These are phyloP conservation scores for Solanum tacnaense DNA, from an alignment of 257 asterid genomes.

Conservation along the genomic window DNA sequence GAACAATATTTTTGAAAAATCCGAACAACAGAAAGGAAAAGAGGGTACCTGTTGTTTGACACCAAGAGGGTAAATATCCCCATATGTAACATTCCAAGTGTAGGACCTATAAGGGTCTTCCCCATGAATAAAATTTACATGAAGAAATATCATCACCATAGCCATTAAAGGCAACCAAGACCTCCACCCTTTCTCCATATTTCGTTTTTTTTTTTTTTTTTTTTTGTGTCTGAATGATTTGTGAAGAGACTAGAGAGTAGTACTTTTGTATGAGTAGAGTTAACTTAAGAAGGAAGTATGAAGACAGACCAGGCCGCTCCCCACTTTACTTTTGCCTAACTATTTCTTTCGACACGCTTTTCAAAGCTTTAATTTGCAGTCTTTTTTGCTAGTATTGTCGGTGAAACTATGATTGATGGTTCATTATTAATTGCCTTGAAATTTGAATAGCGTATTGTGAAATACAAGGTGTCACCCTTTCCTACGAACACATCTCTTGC, in stretches of 20 bases:
- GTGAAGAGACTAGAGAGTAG: background rate
- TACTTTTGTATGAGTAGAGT: background rate
- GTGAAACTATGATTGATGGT: background rate
- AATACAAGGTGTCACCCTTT: background rate
- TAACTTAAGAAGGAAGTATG: background rate
- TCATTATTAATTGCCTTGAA: background rate
- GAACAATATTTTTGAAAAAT: background rate
- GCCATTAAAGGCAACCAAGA: background rate
- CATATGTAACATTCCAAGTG: background rate
- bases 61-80: background rate
- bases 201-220: background rate
- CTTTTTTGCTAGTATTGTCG: background rate
- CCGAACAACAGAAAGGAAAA: background rate
- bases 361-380: background rate
- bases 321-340: background rate
- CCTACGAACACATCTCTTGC: background rate
- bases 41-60: background rate
- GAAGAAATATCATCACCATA: background rate
- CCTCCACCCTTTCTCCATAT: background rate
- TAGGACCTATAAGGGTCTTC: constrained; percentile 4
- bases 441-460: background rate
- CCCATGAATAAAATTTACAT: background rate
- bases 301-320: background rate
- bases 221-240: background rate
- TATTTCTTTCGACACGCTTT: background rate